Percentiles rank a stretch among this genome's conserved stretches.
Evolutionary conservation across 2,329 filamentous ascomycete species (phyloP).

Genomic region (Sporothrix brunneoviolacea): DNA sequence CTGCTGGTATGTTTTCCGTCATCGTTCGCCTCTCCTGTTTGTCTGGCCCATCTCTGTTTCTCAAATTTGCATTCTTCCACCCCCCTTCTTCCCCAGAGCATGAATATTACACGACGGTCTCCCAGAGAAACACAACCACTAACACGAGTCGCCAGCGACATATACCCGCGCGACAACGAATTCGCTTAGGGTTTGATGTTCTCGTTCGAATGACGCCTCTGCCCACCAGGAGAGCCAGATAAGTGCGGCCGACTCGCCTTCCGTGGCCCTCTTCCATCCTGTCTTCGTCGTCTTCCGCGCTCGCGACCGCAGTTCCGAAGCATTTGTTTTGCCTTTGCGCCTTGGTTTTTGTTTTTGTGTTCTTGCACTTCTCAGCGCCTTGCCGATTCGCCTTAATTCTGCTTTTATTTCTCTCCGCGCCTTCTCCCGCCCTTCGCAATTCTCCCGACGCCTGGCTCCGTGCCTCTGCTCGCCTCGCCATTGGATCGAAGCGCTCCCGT

Average conservation of each 20-base stretch:
- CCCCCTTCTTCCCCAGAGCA: not conserved
- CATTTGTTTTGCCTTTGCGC: not conserved
- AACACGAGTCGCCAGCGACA: constrained; percentile 6
- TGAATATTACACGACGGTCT: constrained; percentile 1
- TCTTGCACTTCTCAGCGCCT: too few relatives aligned
- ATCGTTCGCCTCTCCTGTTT: not conserved
- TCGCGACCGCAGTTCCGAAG: not conserved
- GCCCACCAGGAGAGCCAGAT: not conserved
- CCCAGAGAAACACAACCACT: not conserved
- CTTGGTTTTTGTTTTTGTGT: not conserved
- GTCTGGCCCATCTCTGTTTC: not conserved
- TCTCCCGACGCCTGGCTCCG: too few relatives aligned
- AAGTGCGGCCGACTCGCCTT: not conserved
- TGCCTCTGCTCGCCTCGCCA: too few relatives aligned
- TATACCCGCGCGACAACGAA: constrained; percentile 3
- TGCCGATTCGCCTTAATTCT: too few relatives aligned
- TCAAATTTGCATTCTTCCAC: not conserved
- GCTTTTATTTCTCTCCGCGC: too few relatives aligned
- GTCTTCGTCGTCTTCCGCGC: not conserved
- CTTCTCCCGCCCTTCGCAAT: too few relatives aligned
- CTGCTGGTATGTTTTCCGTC: not conserved
- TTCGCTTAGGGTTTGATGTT: constrained; percentile 9
- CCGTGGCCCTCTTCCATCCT: not conserved
- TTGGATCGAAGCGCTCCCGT: not conserved
- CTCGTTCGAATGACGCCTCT: constrained; percentile 2